Evolutionary conservation across 208 protist genomes (phyloP), one percentile per base, ranked within the genome.

Genomic region (Angomonas desouzai): DNA sequence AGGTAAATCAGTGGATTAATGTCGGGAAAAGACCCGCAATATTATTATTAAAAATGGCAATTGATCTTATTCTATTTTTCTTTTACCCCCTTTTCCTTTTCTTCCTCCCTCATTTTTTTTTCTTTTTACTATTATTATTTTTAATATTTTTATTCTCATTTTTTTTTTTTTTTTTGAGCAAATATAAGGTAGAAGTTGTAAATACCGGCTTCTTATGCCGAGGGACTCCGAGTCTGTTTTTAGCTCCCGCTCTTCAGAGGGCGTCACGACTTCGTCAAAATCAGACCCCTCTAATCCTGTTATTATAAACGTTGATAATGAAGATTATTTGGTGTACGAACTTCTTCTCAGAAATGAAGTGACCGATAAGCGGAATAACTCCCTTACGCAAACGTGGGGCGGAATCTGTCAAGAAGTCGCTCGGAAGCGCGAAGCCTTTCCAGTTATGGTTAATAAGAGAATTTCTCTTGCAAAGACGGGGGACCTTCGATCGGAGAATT

Each of bases 71-170:
- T n/a, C n/a, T n/a, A n/a, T n/a, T n/a, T n/a, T n/a, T n/a, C n/a
- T n/a, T n/a, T n/a, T n/a, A n/a, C n/a, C n/a, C n/a, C n/a, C n/a
- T n/a, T n/a, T n/a, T n/a, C n/a, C n/a, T n/a, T n/a, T n/a, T n/a
- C n/a, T n/a, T n/a, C n/a, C n/a, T n/a, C n/a, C n/a, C n/a, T n/a
- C n/a, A 2, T 28, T 27, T 27, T 57, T 30, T 62, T 72, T 62
- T 55, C 53, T 56, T 56, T 56, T 68, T 29, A 13, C 11, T 57
- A 48, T 48, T 32, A 20, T 47, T 32, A 25, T 60, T 58, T 40
- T 64, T 49, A 45, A 25, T 48, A 1, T 0, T 62, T 40, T 55
- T 45, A 32, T 48, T 61, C 55, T 59, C 3, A 10, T 40, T 61
- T 38, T 43, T 25, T 68, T 59, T 49, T 68, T 55, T 65, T 16